Base-by-base conservation (phyloP, 192 early-diverging fungal species). In the Jimgerdemannia flammicorona region DNA sequence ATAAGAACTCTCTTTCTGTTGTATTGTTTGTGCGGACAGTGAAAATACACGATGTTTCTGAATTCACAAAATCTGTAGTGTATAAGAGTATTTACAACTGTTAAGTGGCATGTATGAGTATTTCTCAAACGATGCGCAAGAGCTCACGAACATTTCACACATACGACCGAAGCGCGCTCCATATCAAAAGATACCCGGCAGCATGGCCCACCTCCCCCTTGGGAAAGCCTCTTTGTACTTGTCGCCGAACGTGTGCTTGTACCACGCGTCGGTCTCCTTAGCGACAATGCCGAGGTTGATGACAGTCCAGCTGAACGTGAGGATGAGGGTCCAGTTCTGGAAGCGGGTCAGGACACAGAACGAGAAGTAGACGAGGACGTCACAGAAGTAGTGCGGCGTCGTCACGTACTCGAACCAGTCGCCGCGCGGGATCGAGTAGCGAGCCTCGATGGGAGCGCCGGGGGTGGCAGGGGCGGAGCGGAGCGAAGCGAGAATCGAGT, bases 231-330 rank as follows among this genome's bases (percentile, higher is more conserved):
- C 9, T 0, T 19, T 11, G 54, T 86, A 91, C 63, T 84, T 69
- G 40, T 81, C 77, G 0, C 85, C 85, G 82, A 95, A 95, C 39
- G 80, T 86, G 10, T 64, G 40, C 42, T 66, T 64, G 67, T 94
- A 95, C 95, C 95, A 96, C 44, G 74, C 19, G 66, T 88, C 84
- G n/a, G 90, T 90, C 76, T 91, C 87, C 19, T 77, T 83, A 3
- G 94, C 91, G 0, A 89, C 84, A 65, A 90, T 81, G 0, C 85
- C 78, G 4, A 96, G 83, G 40, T 91, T 91, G n/a, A 88, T 69
- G 1, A 85, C 71, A 0, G 88, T 88, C 91, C 92, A 95, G 3
- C 84, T 20, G n/a, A 89, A 77, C 20, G 85, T 42, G 6, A 89
- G 54, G 0, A 81, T 80, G 10, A 74, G 49, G 54, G 44, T 76